Conservation (phyloP, 495 filamentous ascomycete genomes). For the Staphylotrichum longicolle region DNA sequence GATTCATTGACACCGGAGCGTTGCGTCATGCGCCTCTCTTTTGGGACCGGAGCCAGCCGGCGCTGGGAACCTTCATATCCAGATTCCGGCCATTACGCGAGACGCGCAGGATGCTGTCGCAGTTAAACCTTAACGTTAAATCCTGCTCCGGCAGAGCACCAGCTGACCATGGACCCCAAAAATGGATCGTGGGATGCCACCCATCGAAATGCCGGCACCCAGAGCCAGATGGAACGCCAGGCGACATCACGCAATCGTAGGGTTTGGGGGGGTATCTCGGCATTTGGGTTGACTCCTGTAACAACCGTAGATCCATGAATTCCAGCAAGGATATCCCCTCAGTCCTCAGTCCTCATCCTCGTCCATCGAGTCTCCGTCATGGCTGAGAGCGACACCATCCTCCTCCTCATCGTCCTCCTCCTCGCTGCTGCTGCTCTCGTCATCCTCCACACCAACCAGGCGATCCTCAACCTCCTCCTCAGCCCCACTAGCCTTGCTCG, state of each 20-base stretch:
- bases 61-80: too few species aligned
- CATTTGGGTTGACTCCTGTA: background rate
- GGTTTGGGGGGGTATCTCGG: background rate
- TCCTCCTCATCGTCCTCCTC: slow-evolving; percentile 60
- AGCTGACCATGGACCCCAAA: background rate
- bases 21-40: background rate
- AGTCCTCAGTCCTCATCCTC: slow-evolving; percentile 55
- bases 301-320: background rate
- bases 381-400: slow-evolving; percentile 43
- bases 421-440: slow-evolving; percentile 56
- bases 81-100: too few species aligned
- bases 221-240: background rate
- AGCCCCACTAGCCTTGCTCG: slow-evolving; percentile 32
- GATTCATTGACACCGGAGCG: background rate
- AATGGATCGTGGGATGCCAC: background rate
- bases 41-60: background rate
- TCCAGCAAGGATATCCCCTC: background rate
- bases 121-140: background rate
- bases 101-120: too few species aligned
- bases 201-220: background rate
- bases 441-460: slow-evolving; percentile 66
- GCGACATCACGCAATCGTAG: background rate
- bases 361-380: slow-evolving; percentile 89
- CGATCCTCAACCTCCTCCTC: slow-evolving; percentile 71
- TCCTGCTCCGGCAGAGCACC: background rate